Evolutionary conservation across 345 rosid species (phyloP).

Genomic region (Camelina hispida): DNA sequence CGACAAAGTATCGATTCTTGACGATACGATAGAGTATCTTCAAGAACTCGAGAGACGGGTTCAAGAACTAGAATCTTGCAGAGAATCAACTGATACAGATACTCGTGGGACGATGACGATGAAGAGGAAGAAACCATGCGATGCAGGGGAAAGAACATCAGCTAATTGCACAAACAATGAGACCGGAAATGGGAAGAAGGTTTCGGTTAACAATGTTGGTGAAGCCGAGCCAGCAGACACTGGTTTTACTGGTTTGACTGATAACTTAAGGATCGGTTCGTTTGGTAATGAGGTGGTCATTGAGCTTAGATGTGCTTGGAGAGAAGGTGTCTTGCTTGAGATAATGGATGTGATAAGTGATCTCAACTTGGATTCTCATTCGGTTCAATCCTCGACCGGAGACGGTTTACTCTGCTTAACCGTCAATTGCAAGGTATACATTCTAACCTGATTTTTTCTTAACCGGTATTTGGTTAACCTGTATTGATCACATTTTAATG

Average conservation of each 20-base stretch:
- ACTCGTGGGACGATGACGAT: conserved; percentile 44
- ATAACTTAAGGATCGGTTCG: conserved; percentile 49
- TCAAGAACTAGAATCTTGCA: conserved; percentile 78
- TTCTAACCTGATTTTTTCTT: neutral
- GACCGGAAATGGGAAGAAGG: conserved; percentile 18
- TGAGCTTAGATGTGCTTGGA: conserved; percentile 73
- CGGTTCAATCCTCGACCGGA: conserved; percentile 71
- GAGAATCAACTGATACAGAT: conserved; percentile 53
- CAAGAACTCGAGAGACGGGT: conserved; percentile 71
- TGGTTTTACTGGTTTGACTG: conserved; percentile 46
- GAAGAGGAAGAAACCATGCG: conserved; percentile 52
- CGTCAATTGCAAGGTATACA: conserved; percentile 70
- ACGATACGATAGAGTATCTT: conserved; percentile 63
- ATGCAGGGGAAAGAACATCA: conserved; percentile 62
- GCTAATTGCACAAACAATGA: conserved; percentile 57
- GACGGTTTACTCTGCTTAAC: conserved; percentile 67
- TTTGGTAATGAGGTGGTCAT: conserved; percentile 62
- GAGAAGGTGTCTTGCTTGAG: conserved; percentile 80
- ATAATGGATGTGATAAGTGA: conserved; percentile 69
- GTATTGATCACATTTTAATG: conserved; percentile 26
- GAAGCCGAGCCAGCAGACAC: conserved; percentile 50
- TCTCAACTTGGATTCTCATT: conserved; percentile 72
- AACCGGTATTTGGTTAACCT: conserved; percentile 30
- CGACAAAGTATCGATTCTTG: conserved; percentile 66
- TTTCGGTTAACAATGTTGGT: conserved; percentile 24